Conservation (phyloP, 1,284 basidiomycete species). For the Cryptococcus floricola region DNA sequence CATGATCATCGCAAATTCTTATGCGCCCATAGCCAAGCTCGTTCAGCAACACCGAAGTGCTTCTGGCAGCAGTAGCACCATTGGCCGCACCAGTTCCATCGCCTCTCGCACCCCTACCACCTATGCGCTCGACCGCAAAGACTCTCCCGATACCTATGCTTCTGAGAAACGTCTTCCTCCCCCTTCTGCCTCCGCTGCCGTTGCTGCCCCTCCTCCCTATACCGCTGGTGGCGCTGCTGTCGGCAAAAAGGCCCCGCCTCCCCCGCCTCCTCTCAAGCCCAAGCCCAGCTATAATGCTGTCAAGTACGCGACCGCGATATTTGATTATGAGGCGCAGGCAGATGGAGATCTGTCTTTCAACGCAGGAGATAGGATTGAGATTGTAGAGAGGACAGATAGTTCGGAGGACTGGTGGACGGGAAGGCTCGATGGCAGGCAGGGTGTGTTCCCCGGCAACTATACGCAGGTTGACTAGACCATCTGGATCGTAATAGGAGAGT, state of each 20-base stretch:
- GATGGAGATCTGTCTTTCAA: conserved; percentile 90
- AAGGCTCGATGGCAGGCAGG: conserved; percentile 72
- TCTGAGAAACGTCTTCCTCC: conserved; percentile 19
- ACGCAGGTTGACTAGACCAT: conserved; percentile 39
- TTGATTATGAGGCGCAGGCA: conserved; percentile 89
- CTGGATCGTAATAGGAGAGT: not conserved
- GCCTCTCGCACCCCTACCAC: conserved; percentile 37
- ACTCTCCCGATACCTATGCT: conserved; percentile 40
- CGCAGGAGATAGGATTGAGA: conserved; percentile 88
- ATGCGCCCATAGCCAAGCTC: conserved; percentile 30
- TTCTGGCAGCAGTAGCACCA: conserved; percentile 22
- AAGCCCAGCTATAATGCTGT: conserved; percentile 62
- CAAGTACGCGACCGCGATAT: conserved; percentile 86
- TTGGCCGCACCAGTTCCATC: conserved; percentile 48
- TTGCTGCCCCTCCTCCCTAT: conserved; percentile 53
- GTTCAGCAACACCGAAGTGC: conserved; percentile 36
- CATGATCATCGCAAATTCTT: not conserved
- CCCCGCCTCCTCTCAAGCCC: conserved; percentile 73
- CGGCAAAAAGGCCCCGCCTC: conserved; percentile 76
- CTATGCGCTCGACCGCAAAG: conserved; percentile 44
- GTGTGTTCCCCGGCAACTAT: conserved; percentile 82
- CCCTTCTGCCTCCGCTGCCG: conserved; percentile 50
- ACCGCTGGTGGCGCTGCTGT: conserved; percentile 46
- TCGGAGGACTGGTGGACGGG: conserved; percentile 99
- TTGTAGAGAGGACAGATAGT: conserved; percentile 77